Evolutionary conservation across 768 basidiomycete species (phyloP), one percentile per base, ranked within the genome.

Genomic region (Rhizopogon vinicolor): DNA sequence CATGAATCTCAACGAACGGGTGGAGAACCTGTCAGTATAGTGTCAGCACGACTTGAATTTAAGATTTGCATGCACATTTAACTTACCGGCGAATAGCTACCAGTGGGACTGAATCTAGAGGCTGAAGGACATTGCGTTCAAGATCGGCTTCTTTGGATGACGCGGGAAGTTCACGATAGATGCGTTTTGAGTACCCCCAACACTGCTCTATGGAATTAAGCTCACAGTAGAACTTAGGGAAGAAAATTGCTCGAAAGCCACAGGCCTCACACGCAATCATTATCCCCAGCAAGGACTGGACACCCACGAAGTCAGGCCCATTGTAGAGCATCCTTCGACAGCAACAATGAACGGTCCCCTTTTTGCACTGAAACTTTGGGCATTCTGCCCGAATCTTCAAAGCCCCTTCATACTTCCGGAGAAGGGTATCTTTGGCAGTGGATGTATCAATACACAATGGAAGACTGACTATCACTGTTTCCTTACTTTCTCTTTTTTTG

Each of bases 141-240:
- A 78, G 59, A 49, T 72, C 70, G 16, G 59, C 71, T 45, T 74
- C 70, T 12, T 57, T 54, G 5, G 63, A 60, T 6, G 70, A 73
- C 5, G 56, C 45, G 3, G 62, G 60, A 31, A 51, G 51, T 18
- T 57, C 7, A 1, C 69, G 58, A 58, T 77, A 77, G 1, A 39
- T 16, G 9, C 57, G 57, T 55, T 77, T 78, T 7, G 67, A 66
- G 31, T 59, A 60, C 5, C 75, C 70, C 72, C 74, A 74, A 48
- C 60, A 69, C 56, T 65, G 64, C 58, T 75, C 71, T 45, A 75
- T 75, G 18, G 62, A 66, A 56, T 74, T 75, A 12, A 75, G 63
- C 59, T 75, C 66, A 45, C 68, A 72, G 53, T 75, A 73, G 53
- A 71, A 77, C 51, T 77, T 74, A 1, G 69, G 72, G 13, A 72